phyloP scores from a whole-genome alignment of 2,329 filamentous ascomycete species.

The Trichophyton schoenleinii region DNA sequence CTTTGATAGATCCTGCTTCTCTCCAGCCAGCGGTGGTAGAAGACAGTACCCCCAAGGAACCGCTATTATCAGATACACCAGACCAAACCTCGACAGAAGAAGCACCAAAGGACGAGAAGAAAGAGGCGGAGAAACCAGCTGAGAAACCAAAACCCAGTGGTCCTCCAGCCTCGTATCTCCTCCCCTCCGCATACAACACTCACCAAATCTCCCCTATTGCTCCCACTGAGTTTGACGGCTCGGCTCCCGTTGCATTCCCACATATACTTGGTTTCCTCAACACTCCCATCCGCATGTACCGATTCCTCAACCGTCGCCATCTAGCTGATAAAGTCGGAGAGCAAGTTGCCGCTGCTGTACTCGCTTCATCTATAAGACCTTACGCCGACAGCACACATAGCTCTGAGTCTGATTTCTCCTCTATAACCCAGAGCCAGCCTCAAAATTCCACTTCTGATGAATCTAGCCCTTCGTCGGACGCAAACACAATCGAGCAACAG shows the following conservation, averaged over 20 bases:
- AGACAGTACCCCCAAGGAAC: slow-evolving; percentile 2
- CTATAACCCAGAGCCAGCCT: slow-evolving; percentile 11
- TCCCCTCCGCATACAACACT: slow-evolving; percentile 56
- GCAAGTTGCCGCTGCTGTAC: slow-evolving; percentile 73
- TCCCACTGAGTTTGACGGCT: slow-evolving; percentile 61
- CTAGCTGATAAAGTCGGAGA: slow-evolving; percentile 82
- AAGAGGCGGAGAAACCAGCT: slow-evolving; percentile 39
- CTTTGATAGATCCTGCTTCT: slow-evolving; percentile 44
- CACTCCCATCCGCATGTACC: slow-evolving; percentile 72
- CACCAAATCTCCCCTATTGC: slow-evolving; percentile 52
- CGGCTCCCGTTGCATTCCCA: slow-evolving; percentile 61
- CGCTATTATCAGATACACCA: neutral
- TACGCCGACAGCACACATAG: slow-evolving; percentile 22
- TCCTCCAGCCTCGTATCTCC: slow-evolving; percentile 61
- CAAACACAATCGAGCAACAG: slow-evolving; percentile 51
- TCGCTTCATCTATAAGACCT: slow-evolving; percentile 37
- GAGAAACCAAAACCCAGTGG: slow-evolving; percentile 41
- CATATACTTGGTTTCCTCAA: slow-evolving; percentile 88
- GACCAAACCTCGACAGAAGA: slow-evolving; percentile 6
- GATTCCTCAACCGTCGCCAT: slow-evolving; percentile 69
- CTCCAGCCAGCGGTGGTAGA: slow-evolving; percentile 11
- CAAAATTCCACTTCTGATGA: slow-evolving; percentile 15
- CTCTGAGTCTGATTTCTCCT: slow-evolving; percentile 16
- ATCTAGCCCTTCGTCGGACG: slow-evolving; percentile 29
- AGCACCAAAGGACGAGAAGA: slow-evolving; percentile 29